A percentile compares a stretch with the other conserved stretches of the same genome.
These are phyloP conservation scores for Fibroporia radiculosa DNA, from an alignment of 768 basidiomycete species.

Conservation along the genomic window DNA sequence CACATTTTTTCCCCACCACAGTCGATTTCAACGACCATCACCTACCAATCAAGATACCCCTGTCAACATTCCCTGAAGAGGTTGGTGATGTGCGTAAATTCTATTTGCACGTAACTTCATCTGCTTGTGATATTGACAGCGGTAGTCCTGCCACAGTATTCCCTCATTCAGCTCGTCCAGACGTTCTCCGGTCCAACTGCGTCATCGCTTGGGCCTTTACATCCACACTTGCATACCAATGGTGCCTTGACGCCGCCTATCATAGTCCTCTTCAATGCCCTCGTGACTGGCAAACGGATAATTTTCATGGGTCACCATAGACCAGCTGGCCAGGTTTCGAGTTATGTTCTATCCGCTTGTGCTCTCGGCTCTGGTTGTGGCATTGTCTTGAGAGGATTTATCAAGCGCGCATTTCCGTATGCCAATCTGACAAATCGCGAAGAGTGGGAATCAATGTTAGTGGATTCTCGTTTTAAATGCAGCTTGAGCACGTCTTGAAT, in stretches of 20 bases:
- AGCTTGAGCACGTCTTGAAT: too few species aligned
- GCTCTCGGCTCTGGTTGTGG: slow-evolving; percentile 91
- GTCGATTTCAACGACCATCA: slow-evolving; percentile 79
- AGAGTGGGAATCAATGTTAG: slow-evolving; percentile 85
- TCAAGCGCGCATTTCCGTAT: slow-evolving; percentile 91
- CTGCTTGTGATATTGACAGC: slow-evolving; percentile 6
- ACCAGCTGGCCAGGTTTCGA: slow-evolving; percentile 86
- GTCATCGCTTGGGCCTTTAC: slow-evolving; percentile 63
- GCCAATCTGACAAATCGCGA: slow-evolving; percentile 84
- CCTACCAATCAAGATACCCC: slow-evolving; percentile 85
- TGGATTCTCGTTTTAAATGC: slow-evolving; percentile 14
- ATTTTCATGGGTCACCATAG: slow-evolving; percentile 89
- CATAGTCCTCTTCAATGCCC: slow-evolving; percentile 92
- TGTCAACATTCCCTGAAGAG: slow-evolving; percentile 87
- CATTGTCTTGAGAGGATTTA: slow-evolving; percentile 73
- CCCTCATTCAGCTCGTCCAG: slow-evolving; percentile 82
- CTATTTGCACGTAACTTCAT: background rate
- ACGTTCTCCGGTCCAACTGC: slow-evolving; percentile 61
- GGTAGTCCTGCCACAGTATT: slow-evolving; percentile 53
- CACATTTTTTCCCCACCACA: slow-evolving; percentile 86
- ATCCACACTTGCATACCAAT: slow-evolving; percentile 91
- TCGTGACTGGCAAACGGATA: slow-evolving; percentile 92
- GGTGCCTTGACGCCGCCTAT: slow-evolving; percentile 89
- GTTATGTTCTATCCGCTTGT: slow-evolving; percentile 89
- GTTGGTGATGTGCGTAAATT: slow-evolving; percentile 80